Conservation (phyloP, 176 grass and related monocot species). For the Hsuehochloa calcarea region DNA sequence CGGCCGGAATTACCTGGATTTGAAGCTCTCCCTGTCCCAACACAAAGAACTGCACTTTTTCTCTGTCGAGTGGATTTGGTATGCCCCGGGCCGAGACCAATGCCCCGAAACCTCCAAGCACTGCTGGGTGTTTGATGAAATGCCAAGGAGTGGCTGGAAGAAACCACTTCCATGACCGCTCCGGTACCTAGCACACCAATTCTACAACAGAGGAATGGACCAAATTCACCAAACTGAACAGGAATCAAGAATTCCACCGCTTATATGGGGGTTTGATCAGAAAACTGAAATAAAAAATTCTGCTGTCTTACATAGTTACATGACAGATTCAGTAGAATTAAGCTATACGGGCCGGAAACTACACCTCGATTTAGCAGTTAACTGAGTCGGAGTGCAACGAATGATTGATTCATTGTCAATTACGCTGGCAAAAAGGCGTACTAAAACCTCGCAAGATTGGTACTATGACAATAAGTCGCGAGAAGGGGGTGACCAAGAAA, state of each 20-base stretch:
- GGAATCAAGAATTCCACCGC: not conserved
- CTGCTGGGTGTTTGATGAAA: conserved; percentile 47
- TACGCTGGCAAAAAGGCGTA: not conserved
- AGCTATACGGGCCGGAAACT: not conserved
- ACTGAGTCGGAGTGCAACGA: not conserved
- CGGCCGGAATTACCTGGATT: conserved; percentile 13
- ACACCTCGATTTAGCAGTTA: not conserved
- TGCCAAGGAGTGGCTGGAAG: conserved; percentile 57
- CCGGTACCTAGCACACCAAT: not conserved
- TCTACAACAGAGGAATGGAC: conserved; percentile 29
- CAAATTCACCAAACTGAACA: not conserved
- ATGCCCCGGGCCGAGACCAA: conserved; percentile 19
- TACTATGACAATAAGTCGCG: not conserved
- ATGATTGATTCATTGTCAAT: not conserved
- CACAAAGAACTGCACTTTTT: conserved; percentile 41
- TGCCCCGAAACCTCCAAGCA: conserved; percentile 36
- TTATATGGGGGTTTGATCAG: not conserved
- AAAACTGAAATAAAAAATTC: not conserved
- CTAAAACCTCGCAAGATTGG: not conserved
- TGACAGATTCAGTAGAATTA: not conserved
- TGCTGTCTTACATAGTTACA: not conserved
- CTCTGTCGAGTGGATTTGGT: conserved; percentile 19
- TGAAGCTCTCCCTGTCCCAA: conserved; percentile 19
- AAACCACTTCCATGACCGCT: conserved; percentile 68
- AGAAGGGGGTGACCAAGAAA: not conserved